Evolutionary conservation across 768 basidiomycete species (phyloP), one percentile per base, ranked within the genome.

Genomic region (Auricularia auricula-judae): DNA sequence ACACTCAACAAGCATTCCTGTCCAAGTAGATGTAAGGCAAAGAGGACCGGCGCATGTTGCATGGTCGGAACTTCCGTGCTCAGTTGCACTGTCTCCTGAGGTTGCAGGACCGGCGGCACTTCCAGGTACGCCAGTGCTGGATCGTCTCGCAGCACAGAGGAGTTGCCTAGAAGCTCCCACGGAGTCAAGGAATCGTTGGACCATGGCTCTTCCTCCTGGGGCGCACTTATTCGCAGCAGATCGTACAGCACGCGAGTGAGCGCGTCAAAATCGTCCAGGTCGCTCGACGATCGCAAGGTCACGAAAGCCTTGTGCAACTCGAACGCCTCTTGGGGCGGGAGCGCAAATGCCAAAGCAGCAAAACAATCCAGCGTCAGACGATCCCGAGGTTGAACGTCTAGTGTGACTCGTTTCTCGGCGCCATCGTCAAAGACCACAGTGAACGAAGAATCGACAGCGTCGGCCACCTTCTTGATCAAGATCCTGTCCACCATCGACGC

Each of bases 11-110:
- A 72, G 36, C 66, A 71, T 23, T 77, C 72, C 69, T 80, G 91
- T 0, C 82, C 93, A 2, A 96, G 79, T 54, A 86, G 82, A 71
- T 98, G 94, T 1, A 98, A 74, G 0, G 86, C 88, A 65, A 86
- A 84, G 12, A 95, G 76, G 34, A 88, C 77, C 1, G 83, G 82
- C 0, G 83, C 83, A 16, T 87, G 75, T 16, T 82, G 72, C 23
- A 73, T 72, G 61, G 83, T 80, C 12, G 81, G 79, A 63, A 14
- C 34, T 7, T 69, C 66, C 29, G 60, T 14, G 33, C 43, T 16
- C 56, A 51, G 53, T 65, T 44, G 62, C 2, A 36, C 42, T 14
- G 33, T 10, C 35, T 8, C 14, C 54, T 39, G 59, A 64, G 67
- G 61, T 66, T 71, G 34, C 66, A 67, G 29, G 59, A 66, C 34